These are phyloP conservation scores for Talaromyces sp. DNA, from an alignment of 2,329 filamentous ascomycete species.

Conservation along the genomic window DNA sequence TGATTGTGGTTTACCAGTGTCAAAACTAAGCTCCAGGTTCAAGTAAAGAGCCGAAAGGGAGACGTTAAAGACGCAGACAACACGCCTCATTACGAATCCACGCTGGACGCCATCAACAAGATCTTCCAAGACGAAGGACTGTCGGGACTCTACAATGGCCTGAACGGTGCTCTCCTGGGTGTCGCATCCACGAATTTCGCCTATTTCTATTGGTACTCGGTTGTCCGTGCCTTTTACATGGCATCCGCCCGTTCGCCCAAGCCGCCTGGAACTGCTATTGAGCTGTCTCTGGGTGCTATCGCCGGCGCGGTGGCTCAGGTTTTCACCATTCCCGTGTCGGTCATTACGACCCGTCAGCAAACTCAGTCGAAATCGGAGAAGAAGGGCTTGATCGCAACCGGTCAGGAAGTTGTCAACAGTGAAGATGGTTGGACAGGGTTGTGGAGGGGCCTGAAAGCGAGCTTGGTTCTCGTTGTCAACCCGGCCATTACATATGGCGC, in stretches of 20 bases:
- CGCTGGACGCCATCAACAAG: slow-evolving; percentile 79
- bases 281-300: slow-evolving; percentile 77
- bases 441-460: slow-evolving; percentile 94
- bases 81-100: slow-evolving; percentile 74
- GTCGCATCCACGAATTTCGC: slow-evolving; percentile 98
- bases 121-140: slow-evolving; percentile 78
- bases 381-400: slow-evolving; percentile 82
- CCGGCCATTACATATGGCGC: slow-evolving; percentile 96
- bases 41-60: slow-evolving; percentile 62
- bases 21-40: slow-evolving; percentile 93
- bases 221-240: slow-evolving; percentile 76
- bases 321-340: slow-evolving; percentile 93
- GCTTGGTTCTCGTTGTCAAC: slow-evolving; percentile 90
- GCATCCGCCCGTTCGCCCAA: slow-evolving; percentile 52
- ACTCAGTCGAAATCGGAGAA: slow-evolving; percentile 79
- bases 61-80: slow-evolving; percentile 39
- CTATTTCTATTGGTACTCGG: slow-evolving; percentile 98
- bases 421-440: slow-evolving; percentile 85
- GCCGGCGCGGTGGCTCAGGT: slow-evolving; percentile 88
- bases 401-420: slow-evolving; percentile 78
- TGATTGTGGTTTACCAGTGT: slow-evolving; percentile 52
- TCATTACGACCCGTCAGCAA: slow-evolving; percentile 93
- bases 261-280: slow-evolving; percentile 70
- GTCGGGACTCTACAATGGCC: slow-evolving; percentile 79
- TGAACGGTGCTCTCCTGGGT: slow-evolving; percentile 78